These are phyloP conservation scores for Catharanthus roseus DNA, from an alignment of 257 asterid genomes.

Conservation along the genomic window DNA sequence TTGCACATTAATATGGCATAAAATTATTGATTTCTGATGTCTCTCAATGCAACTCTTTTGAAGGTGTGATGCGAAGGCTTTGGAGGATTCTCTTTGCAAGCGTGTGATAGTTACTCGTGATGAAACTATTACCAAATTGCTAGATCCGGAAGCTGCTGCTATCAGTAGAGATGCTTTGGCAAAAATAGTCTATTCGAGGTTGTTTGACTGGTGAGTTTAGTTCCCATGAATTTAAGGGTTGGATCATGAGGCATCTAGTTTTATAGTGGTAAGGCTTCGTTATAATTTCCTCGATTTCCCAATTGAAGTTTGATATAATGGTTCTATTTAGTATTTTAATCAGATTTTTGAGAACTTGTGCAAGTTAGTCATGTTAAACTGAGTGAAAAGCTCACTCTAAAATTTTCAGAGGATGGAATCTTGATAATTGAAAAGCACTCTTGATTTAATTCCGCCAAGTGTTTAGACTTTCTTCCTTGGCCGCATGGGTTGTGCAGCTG, in stretches of 20 bases:
- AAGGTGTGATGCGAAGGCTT: constrained; percentile 91
- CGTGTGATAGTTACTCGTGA: constrained; percentile 97
- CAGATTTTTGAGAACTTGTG: not conserved
- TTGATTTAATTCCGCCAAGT: not conserved
- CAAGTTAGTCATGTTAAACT: not conserved
- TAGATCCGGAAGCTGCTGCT: constrained; percentile 91
- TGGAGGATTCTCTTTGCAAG: constrained; percentile 92
- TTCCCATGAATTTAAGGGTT: not conserved
- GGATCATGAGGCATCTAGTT: not conserved
- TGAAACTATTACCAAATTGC: constrained; percentile 81
- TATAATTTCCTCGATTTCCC: not conserved
- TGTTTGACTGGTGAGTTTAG: constrained; percentile 79
- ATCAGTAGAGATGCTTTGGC: constrained; percentile 96
- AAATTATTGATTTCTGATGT: constrained; percentile 1
- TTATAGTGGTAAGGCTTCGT: not conserved
- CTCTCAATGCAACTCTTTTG: constrained; percentile 18
- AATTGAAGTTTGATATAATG: not conserved
- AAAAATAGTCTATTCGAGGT: constrained; percentile 80
- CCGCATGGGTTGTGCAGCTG: not conserved
- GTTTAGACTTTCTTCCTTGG: not conserved
- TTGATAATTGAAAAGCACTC: not conserved
- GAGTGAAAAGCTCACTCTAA: not conserved
- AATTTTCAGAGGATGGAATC: not conserved
- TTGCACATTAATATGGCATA: constrained; percentile 8
- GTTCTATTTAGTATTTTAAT: not conserved